A percentile compares a stretch with the other conserved stretches of the same genome.
Evolutionary conservation across 495 filamentous ascomycete species (phyloP).

Genomic region (Penicillium pancosmium): DNA sequence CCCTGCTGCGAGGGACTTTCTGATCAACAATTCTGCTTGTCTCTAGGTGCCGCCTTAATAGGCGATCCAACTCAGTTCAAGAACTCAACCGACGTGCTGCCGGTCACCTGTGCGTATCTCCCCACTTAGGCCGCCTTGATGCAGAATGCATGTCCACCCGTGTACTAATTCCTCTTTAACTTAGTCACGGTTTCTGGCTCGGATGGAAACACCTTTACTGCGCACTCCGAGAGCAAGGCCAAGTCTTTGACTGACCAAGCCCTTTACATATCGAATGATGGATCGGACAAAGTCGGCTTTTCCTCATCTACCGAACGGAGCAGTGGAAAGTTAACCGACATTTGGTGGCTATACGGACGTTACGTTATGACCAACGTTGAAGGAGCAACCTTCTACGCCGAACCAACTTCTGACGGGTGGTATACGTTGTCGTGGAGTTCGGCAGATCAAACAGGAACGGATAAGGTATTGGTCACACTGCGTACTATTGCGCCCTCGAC

Average conservation of each 20-base stretch:
- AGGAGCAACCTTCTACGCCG: slow-evolving; percentile 20
- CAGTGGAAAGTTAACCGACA: slow-evolving; percentile 10
- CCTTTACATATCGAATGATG: slow-evolving; percentile 11
- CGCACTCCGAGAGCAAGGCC: slow-evolving; percentile 8
- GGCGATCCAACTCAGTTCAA: slow-evolving; percentile 12
- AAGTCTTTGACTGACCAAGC: slow-evolving; percentile 1
- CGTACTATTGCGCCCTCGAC: slow-evolving; percentile 22
- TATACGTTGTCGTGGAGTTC: slow-evolving; percentile 20
- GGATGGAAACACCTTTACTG: slow-evolving; percentile 13
- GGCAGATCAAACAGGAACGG: slow-evolving; percentile 9
- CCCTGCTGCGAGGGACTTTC: not conserved
- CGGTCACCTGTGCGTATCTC: slow-evolving; percentile 16
- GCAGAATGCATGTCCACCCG: not conserved
- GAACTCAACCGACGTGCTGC: slow-evolving; percentile 3
- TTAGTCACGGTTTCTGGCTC: slow-evolving; percentile 3
- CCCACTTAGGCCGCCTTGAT: not conserved
- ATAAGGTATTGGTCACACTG: slow-evolving; percentile 14
- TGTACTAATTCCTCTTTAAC: not conserved
- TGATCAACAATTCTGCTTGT: not conserved
- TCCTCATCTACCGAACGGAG: not conserved
- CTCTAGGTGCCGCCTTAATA: slow-evolving; percentile 16
- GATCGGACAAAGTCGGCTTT: slow-evolving; percentile 13
- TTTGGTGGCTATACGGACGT: slow-evolving; percentile 20
- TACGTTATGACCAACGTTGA: slow-evolving; percentile 20
- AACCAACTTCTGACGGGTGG: slow-evolving; percentile 7